These are phyloP conservation scores for Cetradonia linearis DNA, from an alignment of 495 filamentous ascomycete genomes.

Conservation along the genomic window DNA sequence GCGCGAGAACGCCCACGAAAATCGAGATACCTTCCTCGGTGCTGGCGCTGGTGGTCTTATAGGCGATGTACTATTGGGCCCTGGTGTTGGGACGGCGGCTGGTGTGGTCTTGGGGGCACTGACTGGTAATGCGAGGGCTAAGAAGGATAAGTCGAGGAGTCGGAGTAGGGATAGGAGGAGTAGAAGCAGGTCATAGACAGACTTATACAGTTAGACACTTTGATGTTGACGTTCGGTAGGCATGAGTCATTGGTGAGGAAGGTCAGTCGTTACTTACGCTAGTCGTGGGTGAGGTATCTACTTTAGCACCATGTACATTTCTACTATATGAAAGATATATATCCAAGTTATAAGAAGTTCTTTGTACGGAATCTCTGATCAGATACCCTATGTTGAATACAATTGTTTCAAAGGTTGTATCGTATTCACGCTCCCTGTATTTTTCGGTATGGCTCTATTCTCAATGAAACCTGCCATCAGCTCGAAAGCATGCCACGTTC, in stretches of 20 bases:
- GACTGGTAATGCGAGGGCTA: constrained; percentile 20
- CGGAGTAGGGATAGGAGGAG: constrained; percentile 14
- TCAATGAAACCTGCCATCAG: background rate
- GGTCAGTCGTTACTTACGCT: background rate
- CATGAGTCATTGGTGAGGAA: background rate
- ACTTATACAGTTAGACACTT: too few species aligned
- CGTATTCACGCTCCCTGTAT: background rate
- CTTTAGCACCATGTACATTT: background rate
- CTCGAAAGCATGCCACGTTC: too few species aligned
- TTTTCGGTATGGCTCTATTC: background rate
- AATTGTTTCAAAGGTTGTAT: background rate
- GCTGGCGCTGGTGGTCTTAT: constrained; percentile 21
- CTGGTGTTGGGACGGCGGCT: constrained; percentile 24
- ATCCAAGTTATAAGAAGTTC: background rate
- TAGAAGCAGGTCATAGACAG: constrained; percentile 9
- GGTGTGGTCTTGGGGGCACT: constrained; percentile 23
- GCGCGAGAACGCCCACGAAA: constrained; percentile 6
- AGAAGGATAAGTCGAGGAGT: constrained; percentile 19
- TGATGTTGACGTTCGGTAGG: background rate
- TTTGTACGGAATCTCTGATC: background rate
- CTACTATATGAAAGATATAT: background rate
- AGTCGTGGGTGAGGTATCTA: background rate
- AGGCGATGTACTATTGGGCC: constrained; percentile 22
- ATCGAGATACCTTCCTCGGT: constrained; percentile 20
- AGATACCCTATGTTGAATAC: background rate